phyloP scores from a whole-genome alignment of 805 yeast species.

The Ascoidea rubescens region DNA sequence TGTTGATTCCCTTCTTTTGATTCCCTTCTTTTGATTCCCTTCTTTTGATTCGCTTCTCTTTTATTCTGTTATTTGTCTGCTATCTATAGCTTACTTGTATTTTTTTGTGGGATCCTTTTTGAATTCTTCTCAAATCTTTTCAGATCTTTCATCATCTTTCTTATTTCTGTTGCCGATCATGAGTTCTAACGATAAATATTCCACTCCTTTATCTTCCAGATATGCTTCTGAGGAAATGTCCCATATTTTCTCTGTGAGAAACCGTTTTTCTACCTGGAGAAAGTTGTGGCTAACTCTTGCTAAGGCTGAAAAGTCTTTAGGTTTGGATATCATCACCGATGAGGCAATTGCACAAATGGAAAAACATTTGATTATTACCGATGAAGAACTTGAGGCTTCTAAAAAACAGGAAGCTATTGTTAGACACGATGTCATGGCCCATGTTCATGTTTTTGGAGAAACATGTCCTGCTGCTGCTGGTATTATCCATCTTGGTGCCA shows the following conservation, averaged over 20 bases:
- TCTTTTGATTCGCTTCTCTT: too few relatives aligned
- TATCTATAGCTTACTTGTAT: too few relatives aligned
- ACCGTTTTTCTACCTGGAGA: slow-evolving; percentile 97
- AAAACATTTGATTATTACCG: slow-evolving; percentile 67
- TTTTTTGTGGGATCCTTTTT: too few relatives aligned
- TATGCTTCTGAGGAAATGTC: slow-evolving; percentile 98
- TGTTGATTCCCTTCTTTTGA: too few relatives aligned
- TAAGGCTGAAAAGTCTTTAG: slow-evolving; percentile 87
- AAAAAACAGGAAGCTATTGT: slow-evolving; percentile 89
- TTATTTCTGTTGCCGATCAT: slow-evolving; percentile 8
- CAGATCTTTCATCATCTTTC: too few relatives aligned
- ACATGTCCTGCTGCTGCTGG: slow-evolving; percentile 95
- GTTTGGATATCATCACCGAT: slow-evolving; percentile 71
- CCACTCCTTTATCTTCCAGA: slow-evolving; percentile 90
- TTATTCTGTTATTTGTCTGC: too few relatives aligned
- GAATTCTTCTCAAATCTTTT: too few relatives aligned
- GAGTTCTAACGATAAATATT: slow-evolving; percentile 55
- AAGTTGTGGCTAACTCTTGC: slow-evolving; percentile 93
- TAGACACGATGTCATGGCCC: slow-evolving; percentile 99
- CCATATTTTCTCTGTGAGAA: slow-evolving; percentile 77
- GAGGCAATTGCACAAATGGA: slow-evolving; percentile 86
- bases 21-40: too few relatives aligned
- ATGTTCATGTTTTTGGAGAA: slow-evolving; percentile 89
- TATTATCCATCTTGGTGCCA: slow-evolving; percentile 95
- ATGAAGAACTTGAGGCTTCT: slow-evolving; percentile 84